A percentile compares a stretch with the other conserved stretches of the same genome.
phyloP scores from a whole-genome alignment of 495 filamentous ascomycete species.

The Penicillium antarcticum region DNA sequence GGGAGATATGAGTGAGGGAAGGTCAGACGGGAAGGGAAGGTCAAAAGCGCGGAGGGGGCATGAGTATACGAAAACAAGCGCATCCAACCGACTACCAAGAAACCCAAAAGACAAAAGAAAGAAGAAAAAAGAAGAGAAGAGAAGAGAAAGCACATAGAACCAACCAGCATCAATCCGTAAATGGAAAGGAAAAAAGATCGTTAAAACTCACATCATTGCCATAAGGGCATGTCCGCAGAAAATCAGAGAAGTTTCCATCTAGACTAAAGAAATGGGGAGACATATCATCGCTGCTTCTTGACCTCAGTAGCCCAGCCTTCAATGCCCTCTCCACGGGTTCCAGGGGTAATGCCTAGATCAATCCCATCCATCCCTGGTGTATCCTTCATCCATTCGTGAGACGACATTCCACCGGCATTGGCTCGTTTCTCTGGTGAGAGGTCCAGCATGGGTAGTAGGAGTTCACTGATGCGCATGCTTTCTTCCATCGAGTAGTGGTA shows the following conservation, averaged over 20 bases:
- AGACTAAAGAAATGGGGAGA: constrained; percentile 12
- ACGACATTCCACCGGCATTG: constrained; percentile 93
- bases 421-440: constrained; percentile 81
- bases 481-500: constrained; percentile 89
- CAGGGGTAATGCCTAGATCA: constrained; percentile 67
- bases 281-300: constrained; percentile 70
- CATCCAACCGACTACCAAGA: constrained; percentile 7
- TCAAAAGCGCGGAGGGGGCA: neutral
- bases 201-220: constrained; percentile 17
- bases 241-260: constrained; percentile 9
- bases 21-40: neutral
- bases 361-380: constrained; percentile 84
- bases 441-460: constrained; percentile 91
- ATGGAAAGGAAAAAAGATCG: constrained; percentile 19
- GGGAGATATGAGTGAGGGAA: neutral
- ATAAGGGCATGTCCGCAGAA: constrained; percentile 11
- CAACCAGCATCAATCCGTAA: constrained; percentile 12
- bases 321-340: constrained; percentile 86
- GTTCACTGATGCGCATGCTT: constrained; percentile 72
- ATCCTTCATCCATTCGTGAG: constrained; percentile 74
- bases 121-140: neutral
- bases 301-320: constrained; percentile 93
- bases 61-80: constrained; percentile 3
- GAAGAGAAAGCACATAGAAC: constrained; percentile 6
- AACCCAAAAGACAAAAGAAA: constrained; percentile 1